A percentile compares a stretch with the other conserved stretches of the same genome.
phyloP scores from a whole-genome alignment of 2,329 filamentous ascomycete species.

The Phyllosticta citrichinensis region DNA sequence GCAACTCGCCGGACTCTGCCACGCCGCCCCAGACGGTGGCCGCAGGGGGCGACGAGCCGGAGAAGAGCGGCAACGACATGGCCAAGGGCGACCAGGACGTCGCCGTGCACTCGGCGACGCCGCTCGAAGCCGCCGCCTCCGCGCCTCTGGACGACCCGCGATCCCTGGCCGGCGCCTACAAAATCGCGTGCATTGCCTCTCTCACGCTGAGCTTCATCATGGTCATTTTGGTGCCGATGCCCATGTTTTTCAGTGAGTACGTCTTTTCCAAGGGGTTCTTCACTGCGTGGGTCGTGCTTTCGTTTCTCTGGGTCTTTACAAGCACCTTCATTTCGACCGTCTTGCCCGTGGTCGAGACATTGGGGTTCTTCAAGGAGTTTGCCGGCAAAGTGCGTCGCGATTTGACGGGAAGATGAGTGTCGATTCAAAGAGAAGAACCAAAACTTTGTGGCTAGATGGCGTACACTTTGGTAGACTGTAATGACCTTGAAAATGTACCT shows the following conservation, averaged over 20 bases:
- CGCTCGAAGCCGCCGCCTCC: background rate
- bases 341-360: conserved; percentile 34
- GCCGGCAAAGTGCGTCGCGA: background rate
- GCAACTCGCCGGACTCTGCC: conserved; percentile 14
- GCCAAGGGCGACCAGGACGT: conserved; percentile 2
- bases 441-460: background rate
- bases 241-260: conserved; percentile 33
- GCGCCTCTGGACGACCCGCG: conserved; percentile 21
- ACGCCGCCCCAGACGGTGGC: conserved; percentile 8
- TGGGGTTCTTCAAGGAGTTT: conserved; percentile 20
- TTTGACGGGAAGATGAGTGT: background rate
- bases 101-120: background rate
- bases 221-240: conserved; percentile 32
- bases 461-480: background rate
- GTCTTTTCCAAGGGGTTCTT: conserved; percentile 33
- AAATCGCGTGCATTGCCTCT: conserved; percentile 27
- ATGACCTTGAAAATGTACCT: background rate
- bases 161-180: conserved; percentile 25
- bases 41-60: background rate
- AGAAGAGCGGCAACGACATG: background rate
- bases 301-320: conserved; percentile 34
- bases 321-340: conserved; percentile 31
- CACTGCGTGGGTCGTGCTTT: conserved; percentile 31
- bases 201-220: conserved; percentile 30
- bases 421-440: background rate